A percentile compares a stretch with the other conserved stretches of the same genome.
These are phyloP conservation scores for Geotrichum candidum DNA, from an alignment of 1,139 yeast genomes.

Conservation along the genomic window DNA sequence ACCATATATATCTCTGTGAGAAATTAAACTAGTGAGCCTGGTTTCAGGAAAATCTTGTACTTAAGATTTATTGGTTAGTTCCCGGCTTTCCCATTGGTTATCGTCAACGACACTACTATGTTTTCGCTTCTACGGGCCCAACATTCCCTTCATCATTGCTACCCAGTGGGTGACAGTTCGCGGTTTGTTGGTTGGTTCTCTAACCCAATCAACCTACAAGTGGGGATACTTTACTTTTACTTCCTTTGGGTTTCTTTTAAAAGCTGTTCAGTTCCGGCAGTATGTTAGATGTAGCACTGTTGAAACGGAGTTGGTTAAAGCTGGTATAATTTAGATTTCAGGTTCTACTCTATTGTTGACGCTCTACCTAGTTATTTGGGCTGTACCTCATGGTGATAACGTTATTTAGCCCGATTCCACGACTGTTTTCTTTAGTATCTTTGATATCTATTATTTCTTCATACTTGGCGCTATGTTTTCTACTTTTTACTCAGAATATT, in stretches of 20 bases:
- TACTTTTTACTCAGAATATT: conserved; percentile 22
- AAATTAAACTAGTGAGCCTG: conserved; percentile 34
- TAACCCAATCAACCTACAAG: conserved; percentile 53
- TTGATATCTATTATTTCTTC: conserved; percentile 42
- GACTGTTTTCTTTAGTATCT: conserved; percentile 58
- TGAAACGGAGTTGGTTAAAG: conserved; percentile 10
- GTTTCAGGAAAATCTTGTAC: conserved; percentile 58
- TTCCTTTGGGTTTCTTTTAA: conserved; percentile 28
- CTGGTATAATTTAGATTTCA: conserved; percentile 21
- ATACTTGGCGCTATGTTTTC: conserved; percentile 37
- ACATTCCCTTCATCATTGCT: conserved; percentile 40
- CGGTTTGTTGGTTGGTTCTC: conserved; percentile 48
- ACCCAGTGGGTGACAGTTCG: conserved; percentile 48
- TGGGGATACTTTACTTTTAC: conserved; percentile 58
- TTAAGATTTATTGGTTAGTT: conserved; percentile 65
- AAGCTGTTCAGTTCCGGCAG: conserved; percentile 24
- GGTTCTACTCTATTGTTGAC: conserved; percentile 26
- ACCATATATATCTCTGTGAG: conserved; percentile 47
- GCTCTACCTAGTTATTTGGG: conserved; percentile 57
- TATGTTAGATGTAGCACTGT: conserved; percentile 23
- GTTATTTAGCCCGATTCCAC: conserved; percentile 61
- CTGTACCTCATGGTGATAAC: conserved; percentile 62
- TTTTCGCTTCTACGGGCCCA: conserved; percentile 39
- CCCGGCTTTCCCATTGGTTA: conserved; percentile 51
- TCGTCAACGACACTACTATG: conserved; percentile 45